Base-by-base conservation (phyloP, 805 yeast genomes). In the Teunomyces kruisii region DNA sequence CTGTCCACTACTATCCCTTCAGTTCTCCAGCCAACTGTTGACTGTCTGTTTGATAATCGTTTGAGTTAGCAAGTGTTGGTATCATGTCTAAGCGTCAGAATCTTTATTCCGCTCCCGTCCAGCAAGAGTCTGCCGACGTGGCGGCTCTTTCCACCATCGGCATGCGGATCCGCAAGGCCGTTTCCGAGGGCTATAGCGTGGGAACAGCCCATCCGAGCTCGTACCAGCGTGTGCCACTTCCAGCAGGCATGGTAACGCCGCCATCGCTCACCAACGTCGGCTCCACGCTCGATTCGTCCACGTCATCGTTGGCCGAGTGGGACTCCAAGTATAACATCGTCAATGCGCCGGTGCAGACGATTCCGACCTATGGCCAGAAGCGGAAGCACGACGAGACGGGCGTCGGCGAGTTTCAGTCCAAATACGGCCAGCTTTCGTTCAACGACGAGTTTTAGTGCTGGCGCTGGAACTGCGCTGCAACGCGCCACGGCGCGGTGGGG, bases 101-200 rank as follows among this genome's bases (percentile, higher is more conserved):
- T 14, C 15, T 15, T n/a, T 13, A 35, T 4, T 8, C 38, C 5
- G 3, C 12, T 3, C 10, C 26, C 9, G n/a, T 29, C 27, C 52
- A 48, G 40, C 54, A 46, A 6, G 55, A 38, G 32, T 61, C 58
- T 56, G 66, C 65, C n/a, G 61, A 58, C 32, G 57, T 61, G 10
- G 70, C 62, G 36, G 62, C 68, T 19, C 69, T 84, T 17, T 74
- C 81, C 32, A 75, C 83, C 0, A 57, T 84, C 5, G 90, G 89
- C 0, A 84, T 83, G 88, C 73, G 88, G 50, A 79, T 86, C 47
- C 75, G 92, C 56, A 82, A 83, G 53, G 73, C 85, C 2, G 80
- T 85, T 3, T 71, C 78, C 28, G 81, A 82, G 36, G 90, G 90
- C 1, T 83, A 83, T 58, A 50, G 54, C 12, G 53, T 26, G 6